Percentiles rank a stretch among this genome's conserved stretches.
These are phyloP conservation scores for Coemansia javaensis DNA, from an alignment of 192 early-diverging fungal genomes.

Conservation along the genomic window DNA sequence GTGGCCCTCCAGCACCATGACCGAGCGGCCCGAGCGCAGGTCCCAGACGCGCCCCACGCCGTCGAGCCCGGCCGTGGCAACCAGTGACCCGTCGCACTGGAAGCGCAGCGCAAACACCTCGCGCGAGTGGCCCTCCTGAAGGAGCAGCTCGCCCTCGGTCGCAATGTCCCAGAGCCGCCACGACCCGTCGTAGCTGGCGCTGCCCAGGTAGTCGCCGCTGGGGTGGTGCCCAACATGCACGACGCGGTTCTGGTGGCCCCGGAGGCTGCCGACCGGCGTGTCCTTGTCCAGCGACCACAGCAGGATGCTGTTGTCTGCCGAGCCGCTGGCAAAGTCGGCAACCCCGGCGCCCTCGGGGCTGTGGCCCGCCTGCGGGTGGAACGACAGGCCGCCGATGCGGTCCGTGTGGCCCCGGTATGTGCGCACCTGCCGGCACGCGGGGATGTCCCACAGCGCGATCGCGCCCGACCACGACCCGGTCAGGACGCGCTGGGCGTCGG, in stretches of 20 bases:
- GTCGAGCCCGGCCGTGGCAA: slow-evolving; percentile 88
- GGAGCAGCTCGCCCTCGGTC: slow-evolving; percentile 66
- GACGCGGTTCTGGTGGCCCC: slow-evolving; percentile 80
- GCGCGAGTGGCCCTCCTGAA: slow-evolving; percentile 92
- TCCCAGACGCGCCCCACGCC: slow-evolving; percentile 95
- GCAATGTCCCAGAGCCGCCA: slow-evolving; percentile 97
- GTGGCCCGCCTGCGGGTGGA: slow-evolving; percentile 68
- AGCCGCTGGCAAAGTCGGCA: slow-evolving; percentile 80
- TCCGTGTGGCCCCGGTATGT: slow-evolving; percentile 78
- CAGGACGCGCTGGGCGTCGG: slow-evolving; percentile 68
- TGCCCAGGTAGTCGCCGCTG: slow-evolving; percentile 75
- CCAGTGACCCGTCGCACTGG: slow-evolving; percentile 85
- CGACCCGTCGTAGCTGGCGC: slow-evolving; percentile 66
- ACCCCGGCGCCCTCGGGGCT: slow-evolving; percentile 28
- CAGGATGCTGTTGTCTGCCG: slow-evolving; percentile 70
- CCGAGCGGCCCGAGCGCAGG: slow-evolving; percentile 81
- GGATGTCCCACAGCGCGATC: slow-evolving; percentile 84
- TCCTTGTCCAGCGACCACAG: slow-evolving; percentile 83
- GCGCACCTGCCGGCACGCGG: slow-evolving; percentile 59
- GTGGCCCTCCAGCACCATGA: slow-evolving; percentile 87
- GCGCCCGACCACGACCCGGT: slow-evolving; percentile 84
- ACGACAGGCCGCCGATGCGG: slow-evolving; percentile 81
- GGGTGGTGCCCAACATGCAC: slow-evolving; percentile 88
- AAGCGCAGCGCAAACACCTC: slow-evolving; percentile 92
- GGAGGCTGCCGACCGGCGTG: slow-evolving; percentile 68